phyloP scores from a whole-genome alignment of 2,329 filamentous ascomycete species.

The Ophiostoma tasmaniense region DNA sequence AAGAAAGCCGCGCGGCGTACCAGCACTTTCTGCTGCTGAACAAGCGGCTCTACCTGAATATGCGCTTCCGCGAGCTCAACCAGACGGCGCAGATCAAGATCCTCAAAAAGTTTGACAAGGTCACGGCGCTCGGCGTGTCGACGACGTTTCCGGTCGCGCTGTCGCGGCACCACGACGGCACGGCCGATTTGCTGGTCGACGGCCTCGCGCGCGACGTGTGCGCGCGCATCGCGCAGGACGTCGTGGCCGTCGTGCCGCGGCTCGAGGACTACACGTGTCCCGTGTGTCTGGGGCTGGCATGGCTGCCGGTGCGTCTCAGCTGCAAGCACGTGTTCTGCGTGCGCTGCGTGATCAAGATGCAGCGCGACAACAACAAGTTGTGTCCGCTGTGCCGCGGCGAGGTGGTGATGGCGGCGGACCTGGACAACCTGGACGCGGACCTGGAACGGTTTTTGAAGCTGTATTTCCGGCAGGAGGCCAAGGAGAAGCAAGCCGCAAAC shows the following conservation, averaged over 20 bases:
- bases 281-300: slow-evolving; percentile 70
- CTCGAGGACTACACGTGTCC: slow-evolving; percentile 79
- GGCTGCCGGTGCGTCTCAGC: slow-evolving; percentile 66
- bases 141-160: slow-evolving; percentile 6
- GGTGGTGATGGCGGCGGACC: slow-evolving; percentile 61
- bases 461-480: slow-evolving; percentile 66
- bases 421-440: slow-evolving; percentile 61
- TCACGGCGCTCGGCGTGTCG: slow-evolving; percentile 45
- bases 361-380: slow-evolving; percentile 55
- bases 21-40: slow-evolving; percentile 66
- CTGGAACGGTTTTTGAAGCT: slow-evolving; percentile 61
- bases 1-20: slow-evolving; percentile 56
- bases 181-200: slow-evolving; percentile 52
- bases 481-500: slow-evolving; percentile 60
- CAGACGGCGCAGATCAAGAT: slow-evolving; percentile 71
- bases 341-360: slow-evolving; percentile 71
- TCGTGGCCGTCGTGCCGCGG: slow-evolving; percentile 68
- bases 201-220: slow-evolving; percentile 68
- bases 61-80: slow-evolving; percentile 81
- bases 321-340: slow-evolving; percentile 80
- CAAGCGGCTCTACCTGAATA: slow-evolving; percentile 62
- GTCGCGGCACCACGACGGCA: slow-evolving; percentile 36
- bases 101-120: slow-evolving; percentile 86
- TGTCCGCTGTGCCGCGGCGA: slow-evolving; percentile 71
- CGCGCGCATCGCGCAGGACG: slow-evolving; percentile 61